Percentiles rank a stretch among this genome's conserved stretches.
Conservation (phyloP, 2,329 filamentous ascomycete species). For the Zelopaecilomyces penicillatus region DNA sequence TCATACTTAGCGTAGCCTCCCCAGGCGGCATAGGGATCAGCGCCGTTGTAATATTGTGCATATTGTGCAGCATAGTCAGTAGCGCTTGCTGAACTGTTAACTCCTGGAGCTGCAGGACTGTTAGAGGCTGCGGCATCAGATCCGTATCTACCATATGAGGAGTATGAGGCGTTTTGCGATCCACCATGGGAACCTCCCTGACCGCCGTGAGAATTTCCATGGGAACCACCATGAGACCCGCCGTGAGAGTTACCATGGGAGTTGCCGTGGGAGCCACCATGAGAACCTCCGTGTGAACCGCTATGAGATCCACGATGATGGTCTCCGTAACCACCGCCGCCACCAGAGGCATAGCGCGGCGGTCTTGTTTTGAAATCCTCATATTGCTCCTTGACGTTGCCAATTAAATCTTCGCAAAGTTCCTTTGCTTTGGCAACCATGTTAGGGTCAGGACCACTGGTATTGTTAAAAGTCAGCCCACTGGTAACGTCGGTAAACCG, state of each 20-base stretch:
- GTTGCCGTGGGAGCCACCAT: constrained; percentile 20
- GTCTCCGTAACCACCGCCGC: constrained; percentile 33
- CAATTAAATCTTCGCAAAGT: constrained; percentile 79
- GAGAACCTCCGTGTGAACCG: constrained; percentile 24
- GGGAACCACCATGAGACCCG: constrained; percentile 23
- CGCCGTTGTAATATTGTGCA: constrained; percentile 67
- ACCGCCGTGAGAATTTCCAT: constrained; percentile 20
- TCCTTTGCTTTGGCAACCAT: constrained; percentile 84
- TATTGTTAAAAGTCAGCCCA: constrained; percentile 1
- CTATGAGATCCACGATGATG: constrained; percentile 13
- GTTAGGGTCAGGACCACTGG: constrained; percentile 73
- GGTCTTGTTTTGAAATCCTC: constrained; percentile 82
- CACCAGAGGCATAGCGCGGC: constrained; percentile 51
- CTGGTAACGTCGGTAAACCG: constrained; percentile 21
- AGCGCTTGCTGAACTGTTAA: constrained; percentile 18
- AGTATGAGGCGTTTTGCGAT: constrained; percentile 20
- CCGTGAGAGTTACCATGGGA: constrained; percentile 26
- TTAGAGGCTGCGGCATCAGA: constrained; percentile 24
- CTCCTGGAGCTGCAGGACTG: constrained; percentile 26
- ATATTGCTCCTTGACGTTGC: constrained; percentile 82
- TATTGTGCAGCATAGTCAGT: constrained; percentile 72
- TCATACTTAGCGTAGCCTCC: constrained; percentile 74
- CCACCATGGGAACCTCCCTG: constrained; percentile 20
- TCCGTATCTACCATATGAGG: constrained; percentile 21
- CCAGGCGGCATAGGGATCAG: constrained; percentile 83